A percentile compares a stretch with the other conserved stretches of the same genome.
phyloP scores from a whole-genome alignment of 495 filamentous ascomycete genomes.

The Usnea hakonensis region DNA sequence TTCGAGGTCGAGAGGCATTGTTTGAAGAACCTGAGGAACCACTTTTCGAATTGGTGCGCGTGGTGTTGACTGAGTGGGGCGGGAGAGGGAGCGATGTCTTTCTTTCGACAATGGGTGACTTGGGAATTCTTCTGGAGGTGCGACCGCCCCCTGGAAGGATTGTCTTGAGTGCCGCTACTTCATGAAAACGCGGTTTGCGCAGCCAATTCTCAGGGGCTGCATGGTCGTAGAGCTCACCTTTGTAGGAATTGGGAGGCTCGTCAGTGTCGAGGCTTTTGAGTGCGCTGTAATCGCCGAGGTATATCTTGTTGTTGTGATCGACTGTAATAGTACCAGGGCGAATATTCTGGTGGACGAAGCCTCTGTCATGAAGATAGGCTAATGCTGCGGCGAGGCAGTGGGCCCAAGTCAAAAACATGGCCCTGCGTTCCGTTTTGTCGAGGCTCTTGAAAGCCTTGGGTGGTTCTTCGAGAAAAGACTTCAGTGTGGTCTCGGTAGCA shows the following conservation, averaged over 20 bases:
- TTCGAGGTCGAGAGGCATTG: slow-evolving; percentile 17
- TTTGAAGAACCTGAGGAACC: slow-evolving; percentile 23
- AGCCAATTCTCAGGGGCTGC: slow-evolving; percentile 74
- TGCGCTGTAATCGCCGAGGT: slow-evolving; percentile 64
- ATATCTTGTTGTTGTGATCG: slow-evolving; percentile 61
- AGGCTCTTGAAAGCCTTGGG: slow-evolving; percentile 62
- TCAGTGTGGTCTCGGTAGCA: slow-evolving; percentile 66
- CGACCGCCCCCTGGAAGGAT: slow-evolving; percentile 42
- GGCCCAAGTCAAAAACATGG: slow-evolving; percentile 72
- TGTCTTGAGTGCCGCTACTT: slow-evolving; percentile 26
- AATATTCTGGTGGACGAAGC: slow-evolving; percentile 70
- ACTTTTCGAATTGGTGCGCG: slow-evolving; percentile 12
- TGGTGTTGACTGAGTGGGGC: slow-evolving; percentile 20
- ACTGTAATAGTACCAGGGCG: slow-evolving; percentile 76
- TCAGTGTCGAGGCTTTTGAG: slow-evolving; percentile 51
- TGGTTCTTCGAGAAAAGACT: slow-evolving; percentile 63
- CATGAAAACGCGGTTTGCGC: slow-evolving; percentile 34
- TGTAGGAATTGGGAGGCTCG: slow-evolving; percentile 42
- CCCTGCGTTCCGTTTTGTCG: slow-evolving; percentile 60
- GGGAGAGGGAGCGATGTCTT: slow-evolving; percentile 23
- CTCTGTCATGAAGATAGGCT: slow-evolving; percentile 65
- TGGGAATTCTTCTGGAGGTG: slow-evolving; percentile 31
- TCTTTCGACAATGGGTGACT: slow-evolving; percentile 1
- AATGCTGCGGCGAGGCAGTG: slow-evolving; percentile 77
- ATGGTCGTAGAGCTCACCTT: slow-evolving; percentile 71